Evolutionary conservation across 495 filamentous ascomycete genomes (phyloP).

Genomic region (Immersiella caudata): DNA sequence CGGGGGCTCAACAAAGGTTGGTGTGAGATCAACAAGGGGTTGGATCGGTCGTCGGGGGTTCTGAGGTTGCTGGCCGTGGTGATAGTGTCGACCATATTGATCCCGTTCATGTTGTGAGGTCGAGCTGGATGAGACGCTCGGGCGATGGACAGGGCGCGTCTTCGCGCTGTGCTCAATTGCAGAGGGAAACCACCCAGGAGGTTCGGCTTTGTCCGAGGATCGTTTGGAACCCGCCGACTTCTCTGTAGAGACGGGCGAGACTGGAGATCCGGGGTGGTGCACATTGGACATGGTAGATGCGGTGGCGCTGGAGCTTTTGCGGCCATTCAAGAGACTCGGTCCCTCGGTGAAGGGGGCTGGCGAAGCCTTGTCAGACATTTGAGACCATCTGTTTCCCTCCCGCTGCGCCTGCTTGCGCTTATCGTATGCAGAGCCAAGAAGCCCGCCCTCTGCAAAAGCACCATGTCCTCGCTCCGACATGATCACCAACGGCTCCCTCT

Average conservation of each 20-base stretch:
- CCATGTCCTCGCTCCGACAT: constrained; percentile 7
- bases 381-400: constrained; percentile 21
- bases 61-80: constrained; percentile 48
- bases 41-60: background rate
- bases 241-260: background rate
- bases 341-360: constrained; percentile 52
- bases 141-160: constrained; percentile 17
- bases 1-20: constrained; percentile 72
- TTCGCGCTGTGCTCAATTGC: constrained; percentile 47
- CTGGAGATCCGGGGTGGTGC: background rate
- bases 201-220: constrained; percentile 23
- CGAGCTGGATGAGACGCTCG: constrained; percentile 24
- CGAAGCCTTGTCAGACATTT: constrained; percentile 17
- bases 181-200: constrained; percentile 50
- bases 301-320: background rate
- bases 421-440: constrained; percentile 49
- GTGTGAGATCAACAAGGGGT: constrained; percentile 74
- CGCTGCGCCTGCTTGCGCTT: constrained; percentile 41
- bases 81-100: constrained; percentile 25
- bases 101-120: constrained; percentile 13
- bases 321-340: constrained; percentile 51
- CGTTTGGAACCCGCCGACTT: background rate
- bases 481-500: background rate
- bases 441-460: constrained; percentile 41
- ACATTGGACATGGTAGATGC: background rate